These are phyloP conservation scores for Colletotrichum chrysophilum DNA, from an alignment of 2,329 filamentous ascomycete species.

Conservation along the genomic window DNA sequence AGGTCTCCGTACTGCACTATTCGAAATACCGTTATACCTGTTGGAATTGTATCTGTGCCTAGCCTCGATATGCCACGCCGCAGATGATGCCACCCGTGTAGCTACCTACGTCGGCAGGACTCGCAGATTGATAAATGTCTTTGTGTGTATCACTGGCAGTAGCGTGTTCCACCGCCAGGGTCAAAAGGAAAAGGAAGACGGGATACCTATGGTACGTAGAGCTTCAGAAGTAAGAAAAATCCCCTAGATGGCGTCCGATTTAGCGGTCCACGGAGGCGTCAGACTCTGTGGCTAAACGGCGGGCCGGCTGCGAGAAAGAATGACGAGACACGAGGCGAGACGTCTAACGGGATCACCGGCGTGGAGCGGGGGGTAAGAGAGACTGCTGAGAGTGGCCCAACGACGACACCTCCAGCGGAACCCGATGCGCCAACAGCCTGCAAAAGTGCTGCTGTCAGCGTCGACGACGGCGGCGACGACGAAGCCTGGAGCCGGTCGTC, in stretches of 20 bases:
- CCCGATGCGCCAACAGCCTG: neutral
- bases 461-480: neutral
- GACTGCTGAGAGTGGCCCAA: neutral
- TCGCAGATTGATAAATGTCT: neutral
- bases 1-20: neutral
- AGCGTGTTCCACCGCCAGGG: neutral
- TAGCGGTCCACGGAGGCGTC: neutral
- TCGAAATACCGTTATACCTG: neutral
- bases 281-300: neutral
- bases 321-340: slow-evolving; percentile 4
- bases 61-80: neutral
- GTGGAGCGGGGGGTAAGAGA: neutral
- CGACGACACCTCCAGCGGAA: neutral
- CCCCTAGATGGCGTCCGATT: neutral
- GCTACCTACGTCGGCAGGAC: neutral
- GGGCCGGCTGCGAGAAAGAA: slow-evolving; percentile 4
- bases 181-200: neutral
- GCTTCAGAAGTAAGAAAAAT: neutral
- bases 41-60: neutral
- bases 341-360: neutral
- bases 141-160: slow-evolving; percentile 3
- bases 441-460: neutral
- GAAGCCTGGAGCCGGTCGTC: neutral
- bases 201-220: neutral
- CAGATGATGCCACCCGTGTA: neutral